Conservation (phyloP, 2,329 filamentous ascomycete species). For the Venturia effusa region DNA sequence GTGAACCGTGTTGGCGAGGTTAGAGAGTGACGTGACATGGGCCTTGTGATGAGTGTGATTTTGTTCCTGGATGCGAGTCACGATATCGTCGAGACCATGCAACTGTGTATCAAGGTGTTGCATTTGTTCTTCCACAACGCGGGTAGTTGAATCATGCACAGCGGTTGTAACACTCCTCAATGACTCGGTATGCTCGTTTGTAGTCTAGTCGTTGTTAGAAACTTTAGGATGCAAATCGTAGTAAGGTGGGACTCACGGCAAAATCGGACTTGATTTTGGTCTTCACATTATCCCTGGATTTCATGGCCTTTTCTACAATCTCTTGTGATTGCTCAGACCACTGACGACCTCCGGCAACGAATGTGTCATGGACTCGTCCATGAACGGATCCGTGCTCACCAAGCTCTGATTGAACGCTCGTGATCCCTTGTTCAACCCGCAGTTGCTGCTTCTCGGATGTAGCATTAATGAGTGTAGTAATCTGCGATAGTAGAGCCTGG, state of each 20-base stretch:
- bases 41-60: conserved; percentile 67
- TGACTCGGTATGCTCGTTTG: conserved; percentile 68
- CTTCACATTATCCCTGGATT: conserved; percentile 69
- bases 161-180: conserved; percentile 77
- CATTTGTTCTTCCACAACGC: conserved; percentile 83
- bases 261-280: conserved; percentile 77
- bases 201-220: conserved; percentile 39
- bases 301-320: conserved; percentile 59
- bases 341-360: conserved; percentile 59
- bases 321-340: conserved; percentile 62
- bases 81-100: conserved; percentile 81
- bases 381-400: conserved; percentile 52
- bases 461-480: conserved; percentile 63
- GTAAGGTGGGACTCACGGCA: conserved; percentile 45
- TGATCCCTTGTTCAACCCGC: conserved; percentile 55
- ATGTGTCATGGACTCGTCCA: conserved; percentile 53
- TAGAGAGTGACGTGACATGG: conserved; percentile 55
- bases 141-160: conserved; percentile 81
- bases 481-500: conserved; percentile 61
- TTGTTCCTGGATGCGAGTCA: conserved; percentile 67
- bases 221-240: background rate
- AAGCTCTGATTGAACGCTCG: conserved; percentile 54
- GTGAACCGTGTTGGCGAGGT: conserved; percentile 57
- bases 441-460: conserved; percentile 64
- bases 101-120: conserved; percentile 80